Percentiles rank a stretch among this genome's conserved stretches.
Evolutionary conservation across 1,284 basidiomycete genomes (phyloP).

Genomic region (Earliella scabrosa): DNA sequence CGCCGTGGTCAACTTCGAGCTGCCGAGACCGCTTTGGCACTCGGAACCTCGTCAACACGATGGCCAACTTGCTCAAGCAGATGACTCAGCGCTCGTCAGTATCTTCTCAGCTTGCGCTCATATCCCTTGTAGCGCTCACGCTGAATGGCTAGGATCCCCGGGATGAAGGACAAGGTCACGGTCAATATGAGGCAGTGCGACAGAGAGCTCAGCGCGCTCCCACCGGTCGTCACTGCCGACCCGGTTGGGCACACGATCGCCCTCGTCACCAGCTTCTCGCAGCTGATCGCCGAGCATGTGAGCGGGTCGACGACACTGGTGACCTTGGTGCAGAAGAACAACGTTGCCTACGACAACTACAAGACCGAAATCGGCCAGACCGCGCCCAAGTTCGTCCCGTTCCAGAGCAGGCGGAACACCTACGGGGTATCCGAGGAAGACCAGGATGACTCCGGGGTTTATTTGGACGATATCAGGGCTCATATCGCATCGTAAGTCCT

Average conservation of each 20-base stretch:
- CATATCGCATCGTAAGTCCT: conserved; percentile 27
- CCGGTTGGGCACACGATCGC: conserved; percentile 50
- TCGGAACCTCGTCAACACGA: conserved; percentile 51
- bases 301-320: conserved; percentile 39
- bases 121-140: background rate
- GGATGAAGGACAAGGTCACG: conserved; percentile 48
- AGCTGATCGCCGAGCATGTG: conserved; percentile 40
- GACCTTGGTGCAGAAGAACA: conserved; percentile 41
- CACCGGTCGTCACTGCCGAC: conserved; percentile 42
- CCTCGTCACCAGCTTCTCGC: conserved; percentile 50
- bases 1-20: conserved; percentile 53
- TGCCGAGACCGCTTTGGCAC: conserved; percentile 55
- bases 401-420: conserved; percentile 2
- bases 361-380: conserved; percentile 26
- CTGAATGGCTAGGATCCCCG: background rate
- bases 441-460: conserved; percentile 34
- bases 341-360: conserved; percentile 38
- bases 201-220: conserved; percentile 36
- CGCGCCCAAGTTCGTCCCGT: background rate
- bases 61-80: conserved; percentile 53
- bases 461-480: conserved; percentile 15
- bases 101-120: background rate
- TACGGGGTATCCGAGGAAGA: too few species aligned
- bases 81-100: conserved; percentile 4
- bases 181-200: conserved; percentile 39